Conservation (phyloP, 1,284 basidiomycete genomes). For the Ceratobasidium sp. region DNA sequence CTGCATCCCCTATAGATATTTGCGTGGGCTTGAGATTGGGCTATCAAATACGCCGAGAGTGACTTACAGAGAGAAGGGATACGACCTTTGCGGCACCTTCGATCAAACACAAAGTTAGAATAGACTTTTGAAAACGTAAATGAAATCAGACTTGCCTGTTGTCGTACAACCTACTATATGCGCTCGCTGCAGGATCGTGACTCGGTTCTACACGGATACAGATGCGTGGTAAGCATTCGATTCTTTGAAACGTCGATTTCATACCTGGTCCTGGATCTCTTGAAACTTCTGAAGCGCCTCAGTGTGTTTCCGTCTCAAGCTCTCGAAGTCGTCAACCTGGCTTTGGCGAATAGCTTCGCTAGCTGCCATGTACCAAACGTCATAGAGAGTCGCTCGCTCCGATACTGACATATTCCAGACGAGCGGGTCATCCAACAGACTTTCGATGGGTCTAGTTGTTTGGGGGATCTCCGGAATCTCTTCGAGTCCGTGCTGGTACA, state of each 20-base stretch:
- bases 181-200: constrained; percentile 45
- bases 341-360: constrained; percentile 53
- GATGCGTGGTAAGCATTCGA: background rate
- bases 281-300: constrained; percentile 52
- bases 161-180: constrained; percentile 54
- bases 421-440: background rate
- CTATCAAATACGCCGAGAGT: background rate
- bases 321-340: constrained; percentile 59
- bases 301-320: constrained; percentile 57
- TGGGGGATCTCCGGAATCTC: constrained; percentile 12
- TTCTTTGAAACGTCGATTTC: background rate
- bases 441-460: constrained; percentile 28
- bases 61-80: constrained; percentile 47
- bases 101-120: background rate
- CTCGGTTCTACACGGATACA: constrained; percentile 20
- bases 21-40: no score
- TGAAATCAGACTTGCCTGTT: constrained; percentile 45
- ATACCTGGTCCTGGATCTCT: constrained; percentile 60
- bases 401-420: constrained; percentile 47
- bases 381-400: constrained; percentile 42
- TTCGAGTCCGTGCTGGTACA: constrained; percentile 1
- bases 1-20: constrained; percentile 61
- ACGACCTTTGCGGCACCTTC: constrained; percentile 52
- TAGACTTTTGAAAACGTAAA: background rate
- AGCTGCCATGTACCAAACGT: constrained; percentile 42